Evolutionary conservation across 352 stramenopile species (phyloP).

Genomic region (Phytophthora multivora): DNA sequence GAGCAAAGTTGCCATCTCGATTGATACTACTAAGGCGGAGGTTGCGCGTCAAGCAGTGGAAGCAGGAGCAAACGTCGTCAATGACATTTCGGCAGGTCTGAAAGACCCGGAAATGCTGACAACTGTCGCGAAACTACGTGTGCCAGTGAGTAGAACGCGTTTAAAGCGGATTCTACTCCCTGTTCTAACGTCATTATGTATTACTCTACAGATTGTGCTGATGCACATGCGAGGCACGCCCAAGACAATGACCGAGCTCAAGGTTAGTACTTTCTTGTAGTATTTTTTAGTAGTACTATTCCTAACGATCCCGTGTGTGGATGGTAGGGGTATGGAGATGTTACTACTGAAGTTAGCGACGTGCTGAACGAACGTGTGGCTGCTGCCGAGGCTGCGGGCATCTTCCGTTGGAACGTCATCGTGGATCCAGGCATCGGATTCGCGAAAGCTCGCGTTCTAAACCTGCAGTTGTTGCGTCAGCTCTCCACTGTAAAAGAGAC

Average conservation of each 20-base stretch:
- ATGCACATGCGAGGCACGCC: constrained; percentile 99
- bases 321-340: constrained; percentile 86
- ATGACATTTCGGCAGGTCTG: constrained; percentile 96
- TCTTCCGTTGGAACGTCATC: constrained; percentile 95
- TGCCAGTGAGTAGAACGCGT: constrained; percentile 58
- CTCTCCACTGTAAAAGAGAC: constrained; percentile 56
- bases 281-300: too few species aligned
- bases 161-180: background rate
- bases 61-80: constrained; percentile 96
- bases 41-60: constrained; percentile 91
- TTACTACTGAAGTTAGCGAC: constrained; percentile 87
- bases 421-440: constrained; percentile 98
- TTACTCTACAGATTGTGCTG: constrained; percentile 77
- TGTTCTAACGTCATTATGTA: background rate
- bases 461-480: constrained; percentile 90
- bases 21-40: constrained; percentile 95
- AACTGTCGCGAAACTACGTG: constrained; percentile 81
- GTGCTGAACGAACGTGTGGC: constrained; percentile 79
- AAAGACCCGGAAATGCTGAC: constrained; percentile 93
- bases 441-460: constrained; percentile 93
- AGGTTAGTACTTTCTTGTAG: constrained; percentile 37
- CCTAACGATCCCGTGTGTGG: background rate
- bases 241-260: constrained; percentile 94
- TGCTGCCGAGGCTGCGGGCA: constrained; percentile 81
- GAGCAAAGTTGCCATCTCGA: constrained; percentile 91